phyloP scores from a whole-genome alignment of 2,329 filamentous ascomycete genomes.

The Calycina marina region DNA sequence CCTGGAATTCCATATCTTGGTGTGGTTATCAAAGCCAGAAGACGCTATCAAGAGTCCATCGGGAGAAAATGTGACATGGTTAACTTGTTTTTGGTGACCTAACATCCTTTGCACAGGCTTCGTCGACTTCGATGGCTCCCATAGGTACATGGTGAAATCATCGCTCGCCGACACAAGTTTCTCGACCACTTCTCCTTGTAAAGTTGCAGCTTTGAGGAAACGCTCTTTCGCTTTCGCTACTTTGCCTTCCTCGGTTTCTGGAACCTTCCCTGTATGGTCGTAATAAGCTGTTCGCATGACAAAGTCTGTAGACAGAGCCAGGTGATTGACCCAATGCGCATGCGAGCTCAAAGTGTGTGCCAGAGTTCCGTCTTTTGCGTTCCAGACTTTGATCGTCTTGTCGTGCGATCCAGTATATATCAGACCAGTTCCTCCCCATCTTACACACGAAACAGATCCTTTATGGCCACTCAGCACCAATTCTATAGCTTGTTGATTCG shows the following conservation, averaged over 20 bases:
- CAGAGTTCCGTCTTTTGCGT: conserved; percentile 62
- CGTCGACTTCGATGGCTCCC: conserved; percentile 64
- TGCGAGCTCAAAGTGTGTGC: conserved; percentile 69
- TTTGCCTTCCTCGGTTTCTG: conserved; percentile 54
- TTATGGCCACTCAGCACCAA: conserved; percentile 80
- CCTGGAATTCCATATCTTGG: conserved; percentile 76
- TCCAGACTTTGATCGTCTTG: conserved; percentile 87
- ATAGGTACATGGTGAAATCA: conserved; percentile 93
- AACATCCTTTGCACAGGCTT: conserved; percentile 80
- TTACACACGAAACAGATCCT: conserved; percentile 75
- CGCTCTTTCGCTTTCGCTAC: conserved; percentile 61
- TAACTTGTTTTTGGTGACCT: conserved; percentile 95
- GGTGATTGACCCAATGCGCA: conserved; percentile 90
- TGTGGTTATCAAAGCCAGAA: conserved; percentile 84
- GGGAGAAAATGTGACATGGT: conserved; percentile 87
- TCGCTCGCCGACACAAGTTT: conserved; percentile 81
- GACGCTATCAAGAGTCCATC: conserved; percentile 81
- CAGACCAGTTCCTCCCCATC: conserved; percentile 80
- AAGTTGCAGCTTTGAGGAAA: conserved; percentile 71
- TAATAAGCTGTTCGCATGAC: conserved; percentile 74
- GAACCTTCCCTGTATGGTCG: conserved; percentile 64
- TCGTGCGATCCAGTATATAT: conserved; percentile 82
- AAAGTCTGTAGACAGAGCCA: conserved; percentile 86
- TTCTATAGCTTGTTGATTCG: conserved; percentile 63
- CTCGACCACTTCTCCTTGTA: conserved; percentile 66